Evolutionary conservation across 768 basidiomycete genomes (phyloP), one percentile per base, ranked within the genome.

Genomic region (Antrodiella citrinella): DNA sequence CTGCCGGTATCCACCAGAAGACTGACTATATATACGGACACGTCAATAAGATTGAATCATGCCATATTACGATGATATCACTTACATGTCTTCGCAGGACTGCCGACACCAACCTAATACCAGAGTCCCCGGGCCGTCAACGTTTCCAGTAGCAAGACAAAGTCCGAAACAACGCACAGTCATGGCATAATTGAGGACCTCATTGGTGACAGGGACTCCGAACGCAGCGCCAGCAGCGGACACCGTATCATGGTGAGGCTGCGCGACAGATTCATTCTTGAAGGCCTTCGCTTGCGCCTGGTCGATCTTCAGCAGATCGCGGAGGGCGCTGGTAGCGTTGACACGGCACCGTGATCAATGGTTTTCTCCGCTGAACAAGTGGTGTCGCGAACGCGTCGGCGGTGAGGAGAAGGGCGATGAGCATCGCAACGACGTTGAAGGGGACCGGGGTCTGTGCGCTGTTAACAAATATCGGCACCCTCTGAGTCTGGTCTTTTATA

Each of bases 1-100:
- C 54, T 55, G 2, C 54, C 54, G 0, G 51, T 55, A 44, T 55
- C 54, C 22, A 55, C 45, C 42, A 55, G 38, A 9, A 55, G 38
- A 15, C 24, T 50, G 30, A 44, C 52, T 53, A 26, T 35, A 35
- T 15, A 35, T 15, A 7, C 7, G 30, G 30, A 35, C 30, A 35
- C 30, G 15, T 35, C 41, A 22, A 19, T 19, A 43, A 43, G 41
- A 18, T 10, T 38, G 10, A 38, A 38, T 10, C 35, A 38, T 10
- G 35, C 18, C 35, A 38, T 10, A 10, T 10, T 38, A 38, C 10
- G 10, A 10, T 10, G 18, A 38, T 18, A 38, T 18, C 10, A 18
- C 25, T 26, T 15, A 50, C 41, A 45, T 13, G 25, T 44, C 4
- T 4, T 25, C 21, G 49, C 42, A 3, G 47, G 49, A 21, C 22